Base-by-base conservation (phyloP, 768 basidiomycete species). In the Hemileccinum rubropunctum region DNA sequence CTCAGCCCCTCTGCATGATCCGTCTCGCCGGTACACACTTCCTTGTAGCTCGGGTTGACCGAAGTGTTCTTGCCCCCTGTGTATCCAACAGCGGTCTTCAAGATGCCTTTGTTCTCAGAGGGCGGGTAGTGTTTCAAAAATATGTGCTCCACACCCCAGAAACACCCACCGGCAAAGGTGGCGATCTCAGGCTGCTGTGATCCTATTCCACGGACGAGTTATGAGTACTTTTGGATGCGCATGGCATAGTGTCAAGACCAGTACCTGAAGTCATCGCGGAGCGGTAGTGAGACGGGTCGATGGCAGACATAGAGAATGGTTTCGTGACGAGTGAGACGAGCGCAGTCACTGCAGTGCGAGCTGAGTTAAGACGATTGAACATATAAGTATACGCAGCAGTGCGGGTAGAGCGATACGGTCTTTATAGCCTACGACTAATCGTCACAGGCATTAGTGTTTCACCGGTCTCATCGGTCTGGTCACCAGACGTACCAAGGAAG, bases 81-180 rank as follows among this genome's bases (percentile, higher is more conserved):
- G 67, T 88, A 92, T 26, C 91, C 91, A 4, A 93, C 91, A 14
- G 78, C 63, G 1, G 86, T 88, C 60, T 80, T 81, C 39, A 90
- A 58, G 44, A 91, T 85, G 11, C 89, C 88, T 68, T 86, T 89
- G 63, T 81, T 78, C 64, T 86, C 69, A 5, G 78, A 62, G 20
- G 83, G 83, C 0, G 86, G 85, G 70, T 81, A 90, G 57, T 89
- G 77, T 69, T 89, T 88, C 47, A 88, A 61, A 65, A 90, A 91
- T 64, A 91, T 88, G 60, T 91, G 88, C 58, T 92, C 86, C 17
- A 86, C 84, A 15, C 89, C 90, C 90, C 89, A 91, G 69, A 91
- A 91, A 62, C 89, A 91, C 18, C 89, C 87, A 7, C 51, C 51
- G 8, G 67, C 79, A 47, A 79, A 80, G 2, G 70, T 79, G 5